A percentile compares a stretch with the other conserved stretches of the same genome.
These are phyloP conservation scores for Gaertneriomyces semiglobifer DNA, from an alignment of 192 early-diverging fungal species.

Conservation along the genomic window DNA sequence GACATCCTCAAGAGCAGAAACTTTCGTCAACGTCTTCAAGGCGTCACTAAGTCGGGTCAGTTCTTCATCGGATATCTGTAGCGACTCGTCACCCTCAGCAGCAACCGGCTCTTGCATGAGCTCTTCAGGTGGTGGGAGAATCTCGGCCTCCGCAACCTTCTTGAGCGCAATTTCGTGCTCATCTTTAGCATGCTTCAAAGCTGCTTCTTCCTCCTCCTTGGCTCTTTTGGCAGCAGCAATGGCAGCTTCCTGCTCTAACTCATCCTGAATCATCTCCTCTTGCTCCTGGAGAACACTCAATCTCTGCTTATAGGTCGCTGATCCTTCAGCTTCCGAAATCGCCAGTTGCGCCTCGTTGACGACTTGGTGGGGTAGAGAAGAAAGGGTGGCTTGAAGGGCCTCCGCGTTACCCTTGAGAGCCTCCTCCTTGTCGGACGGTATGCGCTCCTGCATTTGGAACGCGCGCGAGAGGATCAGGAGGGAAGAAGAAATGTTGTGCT, in stretches of 20 bases:
- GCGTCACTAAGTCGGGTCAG: slow-evolving; percentile 44
- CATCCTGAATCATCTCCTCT: slow-evolving; percentile 94
- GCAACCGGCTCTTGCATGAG: not conserved
- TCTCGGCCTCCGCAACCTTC: slow-evolving; percentile 2
- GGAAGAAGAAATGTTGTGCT: slow-evolving; percentile 86
- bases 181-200: slow-evolving; percentile 36
- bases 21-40: slow-evolving; percentile 44
- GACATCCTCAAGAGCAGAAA: slow-evolving; percentile 47
- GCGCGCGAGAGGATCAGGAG: slow-evolving; percentile 88
- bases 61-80: slow-evolving; percentile 39
- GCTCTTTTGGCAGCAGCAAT: slow-evolving; percentile 52
- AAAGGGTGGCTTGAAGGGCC: slow-evolving; percentile 88
- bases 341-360: slow-evolving; percentile 82
- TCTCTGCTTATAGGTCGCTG: slow-evolving; percentile 88
- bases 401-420: slow-evolving; percentile 56
- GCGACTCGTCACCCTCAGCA: slow-evolving; percentile 9
- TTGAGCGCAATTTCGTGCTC: slow-evolving; percentile 13
- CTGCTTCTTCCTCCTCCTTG: slow-evolving; percentile 57
- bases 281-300: slow-evolving; percentile 92
- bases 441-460: slow-evolving; percentile 58
- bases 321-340: slow-evolving; percentile 82
- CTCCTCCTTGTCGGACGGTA: slow-evolving; percentile 38
- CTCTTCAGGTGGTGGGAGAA: not conserved
- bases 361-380: slow-evolving; percentile 85
- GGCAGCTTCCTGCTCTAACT: slow-evolving; percentile 75